Conservation (phyloP, 305 asterid species). For the Solanum hybrid region DNA sequence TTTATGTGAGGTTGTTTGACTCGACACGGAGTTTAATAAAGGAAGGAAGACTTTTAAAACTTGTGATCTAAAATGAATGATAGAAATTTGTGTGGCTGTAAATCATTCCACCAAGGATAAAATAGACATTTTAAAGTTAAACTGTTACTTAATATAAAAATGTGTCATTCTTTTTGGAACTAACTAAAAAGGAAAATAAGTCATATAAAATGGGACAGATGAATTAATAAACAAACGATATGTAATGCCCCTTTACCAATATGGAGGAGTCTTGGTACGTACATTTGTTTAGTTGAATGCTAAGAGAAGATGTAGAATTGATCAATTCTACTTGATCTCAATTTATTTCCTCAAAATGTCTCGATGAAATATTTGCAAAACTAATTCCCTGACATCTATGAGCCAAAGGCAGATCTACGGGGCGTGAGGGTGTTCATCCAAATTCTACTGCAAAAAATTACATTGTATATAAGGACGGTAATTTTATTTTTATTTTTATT, state of each 20-base stretch:
- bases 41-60: too few relatives aligned
- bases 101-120: too few relatives aligned
- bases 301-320: background rate
- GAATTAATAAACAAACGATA: background rate
- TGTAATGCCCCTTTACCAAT: background rate
- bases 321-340: background rate
- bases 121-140: too few relatives aligned
- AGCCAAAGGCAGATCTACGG: background rate
- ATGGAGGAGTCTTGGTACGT: background rate
- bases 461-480: too few relatives aligned
- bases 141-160: too few relatives aligned
- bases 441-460: background rate
- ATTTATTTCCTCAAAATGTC: background rate
- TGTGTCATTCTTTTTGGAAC: too few relatives aligned
- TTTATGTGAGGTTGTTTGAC: background rate
- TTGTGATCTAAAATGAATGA: too few relatives aligned
- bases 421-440: background rate
- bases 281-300: background rate
- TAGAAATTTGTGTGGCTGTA: too few relatives aligned
- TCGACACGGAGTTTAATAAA: rapidly evolving
- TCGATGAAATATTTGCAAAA: background rate
- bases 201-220: background rate
- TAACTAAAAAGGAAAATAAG: rapidly evolving
- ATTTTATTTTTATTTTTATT: too few relatives aligned
- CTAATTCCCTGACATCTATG: background rate